Conservation (phyloP, 2,329 filamentous ascomycete genomes). For the Zalaria sp. region DNA sequence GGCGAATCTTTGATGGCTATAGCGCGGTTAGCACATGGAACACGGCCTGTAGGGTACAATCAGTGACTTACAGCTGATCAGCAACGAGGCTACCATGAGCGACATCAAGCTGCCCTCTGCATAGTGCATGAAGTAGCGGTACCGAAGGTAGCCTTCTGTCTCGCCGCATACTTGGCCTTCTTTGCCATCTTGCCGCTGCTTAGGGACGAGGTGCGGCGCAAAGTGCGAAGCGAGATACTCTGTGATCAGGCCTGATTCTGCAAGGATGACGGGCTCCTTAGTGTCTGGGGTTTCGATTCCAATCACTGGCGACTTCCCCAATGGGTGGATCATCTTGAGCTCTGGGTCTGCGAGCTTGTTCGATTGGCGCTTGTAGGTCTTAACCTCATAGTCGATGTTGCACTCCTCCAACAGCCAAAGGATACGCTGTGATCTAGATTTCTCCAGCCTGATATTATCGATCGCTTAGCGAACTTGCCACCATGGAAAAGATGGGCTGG, state of each 20-base stretch:
- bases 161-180: slow-evolving; percentile 43
- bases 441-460: slow-evolving; percentile 52
- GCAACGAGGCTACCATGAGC: slow-evolving; percentile 47
- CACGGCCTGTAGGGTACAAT: background rate
- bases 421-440: slow-evolving; percentile 70
- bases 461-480: no score
- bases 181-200: slow-evolving; percentile 36
- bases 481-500: no score
- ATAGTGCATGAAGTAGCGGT: slow-evolving; percentile 66
- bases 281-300: slow-evolving; percentile 40
- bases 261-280: slow-evolving; percentile 46
- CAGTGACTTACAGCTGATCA: slow-evolving; percentile 39
- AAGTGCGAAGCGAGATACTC: slow-evolving; percentile 69
- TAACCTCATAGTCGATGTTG: slow-evolving; percentile 62
- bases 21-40: background rate
- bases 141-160: slow-evolving; percentile 45
- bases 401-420: slow-evolving; percentile 80
- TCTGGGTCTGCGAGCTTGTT: slow-evolving; percentile 60
- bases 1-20: slow-evolving; percentile 21
- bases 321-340: slow-evolving; percentile 63
- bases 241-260: slow-evolving; percentile 68
- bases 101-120: slow-evolving; percentile 74
- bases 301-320: slow-evolving; percentile 78
- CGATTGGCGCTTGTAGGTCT: slow-evolving; percentile 56
- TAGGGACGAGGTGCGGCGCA: slow-evolving; percentile 36